Conservation (phyloP, 768 basidiomycete species). For the Coprinopsis sp. region DNA sequence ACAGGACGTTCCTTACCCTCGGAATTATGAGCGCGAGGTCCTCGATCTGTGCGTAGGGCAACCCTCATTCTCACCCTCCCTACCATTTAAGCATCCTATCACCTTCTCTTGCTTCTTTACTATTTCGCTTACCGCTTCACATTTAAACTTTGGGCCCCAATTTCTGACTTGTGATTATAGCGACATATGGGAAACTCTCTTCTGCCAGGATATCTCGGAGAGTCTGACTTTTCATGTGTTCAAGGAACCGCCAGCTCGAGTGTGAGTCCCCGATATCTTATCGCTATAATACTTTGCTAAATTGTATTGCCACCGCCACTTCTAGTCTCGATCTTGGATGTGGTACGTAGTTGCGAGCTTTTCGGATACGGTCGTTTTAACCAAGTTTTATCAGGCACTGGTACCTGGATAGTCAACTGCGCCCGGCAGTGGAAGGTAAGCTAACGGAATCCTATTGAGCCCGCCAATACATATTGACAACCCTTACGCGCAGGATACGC, state of each 20-base stretch:
- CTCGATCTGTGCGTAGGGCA: slow-evolving; percentile 49
- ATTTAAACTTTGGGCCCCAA: background rate
- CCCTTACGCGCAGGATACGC: slow-evolving; percentile 36
- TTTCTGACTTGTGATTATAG: slow-evolving; percentile 27
- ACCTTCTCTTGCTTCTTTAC: background rate
- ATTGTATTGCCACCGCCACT: background rate
- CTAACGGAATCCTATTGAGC: slow-evolving; percentile 12
- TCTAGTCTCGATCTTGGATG: slow-evolving; percentile 68
- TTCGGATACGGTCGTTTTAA: background rate
- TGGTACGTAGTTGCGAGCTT: slow-evolving; percentile 37
- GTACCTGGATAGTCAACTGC: slow-evolving; percentile 66
- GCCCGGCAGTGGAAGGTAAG: slow-evolving; percentile 61
- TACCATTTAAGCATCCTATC: slow-evolving; percentile 1
- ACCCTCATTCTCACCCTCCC: background rate
- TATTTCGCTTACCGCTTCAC: background rate
- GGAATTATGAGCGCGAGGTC: slow-evolving; percentile 57
- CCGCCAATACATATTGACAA: slow-evolving; percentile 5
- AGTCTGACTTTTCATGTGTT: slow-evolving; percentile 66
- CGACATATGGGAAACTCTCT: slow-evolving; percentile 65
- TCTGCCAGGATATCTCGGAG: slow-evolving; percentile 47
- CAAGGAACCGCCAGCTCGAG: slow-evolving; percentile 52
- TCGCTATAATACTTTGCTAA: slow-evolving; percentile 3
- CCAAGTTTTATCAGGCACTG: slow-evolving; percentile 45
- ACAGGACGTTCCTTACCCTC: slow-evolving; percentile 62
- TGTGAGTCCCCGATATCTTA: slow-evolving; percentile 37